Percentiles rank a stretch among this genome's conserved stretches.
Conservation (phyloP, 23 red algal species). For the Gracilaria caudata region DNA sequence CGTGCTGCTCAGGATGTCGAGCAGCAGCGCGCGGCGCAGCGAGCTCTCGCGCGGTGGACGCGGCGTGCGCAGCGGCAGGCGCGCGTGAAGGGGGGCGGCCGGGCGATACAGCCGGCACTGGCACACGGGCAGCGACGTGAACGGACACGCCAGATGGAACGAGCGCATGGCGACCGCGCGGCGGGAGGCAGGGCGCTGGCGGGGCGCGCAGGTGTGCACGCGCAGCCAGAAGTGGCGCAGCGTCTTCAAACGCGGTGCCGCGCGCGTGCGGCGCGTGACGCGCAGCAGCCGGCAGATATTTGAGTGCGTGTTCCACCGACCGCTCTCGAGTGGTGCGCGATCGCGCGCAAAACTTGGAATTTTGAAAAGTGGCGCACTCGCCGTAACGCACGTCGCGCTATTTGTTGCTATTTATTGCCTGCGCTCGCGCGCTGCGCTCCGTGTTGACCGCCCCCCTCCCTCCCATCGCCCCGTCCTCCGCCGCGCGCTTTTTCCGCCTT, state of each 20-base stretch:
- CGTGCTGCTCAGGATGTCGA: background rate
- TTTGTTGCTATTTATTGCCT: background rate
- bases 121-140: constrained; percentile 49
- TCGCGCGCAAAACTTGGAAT: too few relatives aligned
- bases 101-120: constrained; percentile 45
- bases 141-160: constrained; percentile 69
- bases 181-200: background rate
- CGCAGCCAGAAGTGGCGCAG: background rate
- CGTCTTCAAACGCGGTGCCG: background rate
- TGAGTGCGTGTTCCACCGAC: too few relatives aligned
- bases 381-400: background rate
- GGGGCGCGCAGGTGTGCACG: background rate
- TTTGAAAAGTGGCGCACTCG: background rate
- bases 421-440: background rate
- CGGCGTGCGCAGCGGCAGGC: background rate
- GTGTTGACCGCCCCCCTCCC: background rate
- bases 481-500: background rate
- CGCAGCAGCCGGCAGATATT: too few relatives aligned
- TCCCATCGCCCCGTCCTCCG: background rate
- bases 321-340: background rate
- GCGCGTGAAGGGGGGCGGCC: background rate
- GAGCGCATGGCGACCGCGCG: constrained; percentile 10
- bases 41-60: constrained; percentile 7
- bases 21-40: constrained; percentile 52
- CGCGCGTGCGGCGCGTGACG: background rate